phyloP scores from a whole-genome alignment of 2,329 filamentous ascomycete species.

The Thyridium curvatum region DNA sequence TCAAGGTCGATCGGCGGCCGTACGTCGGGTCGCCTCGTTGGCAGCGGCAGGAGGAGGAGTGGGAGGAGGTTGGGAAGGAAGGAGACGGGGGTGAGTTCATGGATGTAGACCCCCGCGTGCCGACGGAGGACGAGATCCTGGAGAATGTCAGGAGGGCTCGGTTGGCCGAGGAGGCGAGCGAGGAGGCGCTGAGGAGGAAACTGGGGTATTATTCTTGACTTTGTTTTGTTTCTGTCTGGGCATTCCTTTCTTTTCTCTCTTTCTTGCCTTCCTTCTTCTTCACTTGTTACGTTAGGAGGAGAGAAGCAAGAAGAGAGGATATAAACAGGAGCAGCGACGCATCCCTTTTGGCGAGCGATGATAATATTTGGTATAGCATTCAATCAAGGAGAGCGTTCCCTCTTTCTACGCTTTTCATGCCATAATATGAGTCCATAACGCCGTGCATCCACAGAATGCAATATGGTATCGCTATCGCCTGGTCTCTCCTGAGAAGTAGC shows the following conservation, averaged over 20 bases:
- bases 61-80: constrained; percentile 5
- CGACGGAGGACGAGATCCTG: constrained; percentile 41
- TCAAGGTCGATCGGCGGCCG: constrained; percentile 47
- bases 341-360: too few relatives aligned
- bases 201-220: constrained; percentile 16
- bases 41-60: background rate
- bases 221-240: background rate
- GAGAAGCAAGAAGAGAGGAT: too few relatives aligned
- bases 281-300: too few relatives aligned
- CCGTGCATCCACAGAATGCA: too few relatives aligned
- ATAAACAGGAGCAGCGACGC: too few relatives aligned
- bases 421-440: too few relatives aligned
- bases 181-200: constrained; percentile 44
- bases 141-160: constrained; percentile 33
- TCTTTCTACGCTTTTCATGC: too few relatives aligned
- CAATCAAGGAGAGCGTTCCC: too few relatives aligned
- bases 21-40: background rate
- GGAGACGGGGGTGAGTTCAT: background rate
- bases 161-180: constrained; percentile 28
- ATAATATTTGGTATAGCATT: too few relatives aligned
- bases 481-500: too few relatives aligned
- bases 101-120: constrained; percentile 6
- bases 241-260: background rate
- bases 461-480: too few relatives aligned
- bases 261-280: too few relatives aligned